These are phyloP conservation scores for Salix suchowensis DNA, from an alignment of 345 rosid genomes.

Conservation along the genomic window DNA sequence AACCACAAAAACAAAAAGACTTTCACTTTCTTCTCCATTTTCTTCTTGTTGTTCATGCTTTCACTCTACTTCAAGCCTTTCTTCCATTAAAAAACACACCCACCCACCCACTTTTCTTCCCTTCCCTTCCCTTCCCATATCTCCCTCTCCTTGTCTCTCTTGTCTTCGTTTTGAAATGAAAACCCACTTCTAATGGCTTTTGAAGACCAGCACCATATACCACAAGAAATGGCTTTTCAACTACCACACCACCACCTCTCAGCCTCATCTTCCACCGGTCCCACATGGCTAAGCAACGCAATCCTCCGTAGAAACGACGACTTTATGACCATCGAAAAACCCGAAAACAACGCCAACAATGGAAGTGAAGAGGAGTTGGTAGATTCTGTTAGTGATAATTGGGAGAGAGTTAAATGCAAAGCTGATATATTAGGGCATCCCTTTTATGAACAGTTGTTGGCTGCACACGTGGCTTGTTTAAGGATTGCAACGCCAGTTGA, in stretches of 20 bases:
- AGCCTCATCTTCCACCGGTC: slow-evolving; percentile 19
- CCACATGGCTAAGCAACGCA: slow-evolving; percentile 42
- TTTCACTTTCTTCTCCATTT: background rate
- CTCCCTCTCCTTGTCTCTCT: background rate
- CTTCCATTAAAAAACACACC: background rate
- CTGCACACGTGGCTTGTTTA: slow-evolving; percentile 34
- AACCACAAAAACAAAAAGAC: background rate
- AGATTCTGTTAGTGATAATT: slow-evolving; percentile 17
- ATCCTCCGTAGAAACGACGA: slow-evolving; percentile 22
- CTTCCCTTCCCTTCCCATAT: background rate
- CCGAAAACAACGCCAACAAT: background rate
- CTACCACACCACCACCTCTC: slow-evolving; percentile 7
- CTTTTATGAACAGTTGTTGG: slow-evolving; percentile 39
- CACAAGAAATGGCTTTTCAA: slow-evolving; percentile 31
- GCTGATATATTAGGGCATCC: slow-evolving; percentile 45
- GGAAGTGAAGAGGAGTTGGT: slow-evolving; percentile 16
- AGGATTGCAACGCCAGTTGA: slow-evolving; percentile 43
- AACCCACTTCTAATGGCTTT: slow-evolving; percentile 20
- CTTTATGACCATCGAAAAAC: background rate
- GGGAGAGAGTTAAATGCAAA: slow-evolving; percentile 42
- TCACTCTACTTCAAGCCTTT: background rate
- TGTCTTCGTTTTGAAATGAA: background rate
- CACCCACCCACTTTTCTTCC: background rate
- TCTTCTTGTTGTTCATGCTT: background rate
- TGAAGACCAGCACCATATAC: slow-evolving; percentile 19